phyloP scores from a whole-genome alignment of 1,139 yeast species.

The Geotrichum citri-aurantii region DNA sequence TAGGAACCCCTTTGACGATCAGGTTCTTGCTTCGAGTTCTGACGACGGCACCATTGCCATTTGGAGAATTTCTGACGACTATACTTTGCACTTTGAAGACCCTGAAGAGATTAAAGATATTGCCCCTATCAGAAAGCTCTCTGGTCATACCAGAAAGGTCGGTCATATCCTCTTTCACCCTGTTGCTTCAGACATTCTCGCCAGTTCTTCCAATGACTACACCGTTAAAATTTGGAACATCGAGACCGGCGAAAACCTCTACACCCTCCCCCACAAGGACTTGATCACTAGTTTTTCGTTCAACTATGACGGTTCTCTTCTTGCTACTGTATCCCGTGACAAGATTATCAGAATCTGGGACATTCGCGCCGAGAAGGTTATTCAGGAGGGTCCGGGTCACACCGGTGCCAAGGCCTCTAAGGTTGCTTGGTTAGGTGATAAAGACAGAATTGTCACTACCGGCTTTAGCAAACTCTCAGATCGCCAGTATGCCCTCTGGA shows the following conservation, averaged over 20 bases:
- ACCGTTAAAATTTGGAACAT: conserved; percentile 88
- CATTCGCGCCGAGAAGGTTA: conserved; percentile 61
- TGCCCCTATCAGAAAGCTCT: conserved; percentile 58
- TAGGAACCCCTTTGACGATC: conserved; percentile 71
- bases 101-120: conserved; percentile 64
- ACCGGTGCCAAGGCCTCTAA: conserved; percentile 88
- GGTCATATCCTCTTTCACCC: conserved; percentile 94
- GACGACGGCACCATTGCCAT: conserved; percentile 86
- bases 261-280: conserved; percentile 79
- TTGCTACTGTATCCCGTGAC: conserved; percentile 92
- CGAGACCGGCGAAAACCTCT: conserved; percentile 62
- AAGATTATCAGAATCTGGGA: conserved; percentile 90
- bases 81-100: conserved; percentile 48
- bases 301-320: conserved; percentile 77
- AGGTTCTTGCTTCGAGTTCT: conserved; percentile 73
- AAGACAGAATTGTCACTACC: conserved; percentile 84
- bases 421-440: conserved; percentile 82
- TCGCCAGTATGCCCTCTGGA: conserved; percentile 95
- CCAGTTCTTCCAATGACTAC: conserved; percentile 85
- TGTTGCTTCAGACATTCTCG: conserved; percentile 75
- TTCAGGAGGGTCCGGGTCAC: conserved; percentile 86
- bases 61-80: conserved; percentile 78
- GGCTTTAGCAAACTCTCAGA: conserved; percentile 91
- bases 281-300: conserved; percentile 85
- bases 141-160: conserved; percentile 89